Evolutionary conservation across 1,139 yeast species (phyloP), one percentile per base, ranked within the genome.

Genomic region (Hansenula sp.): DNA sequence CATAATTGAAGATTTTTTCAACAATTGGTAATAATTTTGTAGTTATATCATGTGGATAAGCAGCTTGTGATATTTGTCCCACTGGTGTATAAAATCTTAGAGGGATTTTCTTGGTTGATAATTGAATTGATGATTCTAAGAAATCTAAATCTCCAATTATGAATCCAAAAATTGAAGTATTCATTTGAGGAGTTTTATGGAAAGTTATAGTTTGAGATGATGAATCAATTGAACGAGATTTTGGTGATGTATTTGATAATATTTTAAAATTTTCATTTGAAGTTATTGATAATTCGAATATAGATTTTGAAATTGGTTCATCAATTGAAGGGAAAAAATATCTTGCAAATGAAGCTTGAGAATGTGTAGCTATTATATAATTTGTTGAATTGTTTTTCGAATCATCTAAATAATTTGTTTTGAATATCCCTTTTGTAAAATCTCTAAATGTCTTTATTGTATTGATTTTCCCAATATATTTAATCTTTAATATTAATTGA

Each of bases 291-390:
- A 84, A 60, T 41, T 69, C 56, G 40, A 80, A 69, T 1, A 74
- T 69, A 6, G 77, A 69, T 52, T 81, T 83, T 31, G 64, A 58
- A n/a, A 65, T 56, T 18, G 77, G 68, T 48, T 82, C 88, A 55
- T 84, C 90, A 18, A 83, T 57, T 47, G 81, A 73, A 2, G 92
- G 92, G 52, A 79, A 79, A 13, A 82, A 71, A 38, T 57, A 56
- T 50, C 82, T 67, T 3, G 87, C 82, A 46, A 71, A 79, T 26
- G 71, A 69, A 0, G 92, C 89, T 56, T 82, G 90, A 32, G 78
- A 71, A 53, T 84, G 90, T 2, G 92, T 81, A 0, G 88, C 79
- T 32, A 82, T 56, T 14, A 82, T 62, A 43, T 63, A 70, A 45
- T 75, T 73, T 43, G 66, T 62, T 2, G 81, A 62, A 26, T 59